Percentiles rank a stretch among this genome's conserved stretches.
These are phyloP conservation scores for Aegle marmelos DNA, from an alignment of 345 rosid genomes.

Conservation along the genomic window DNA sequence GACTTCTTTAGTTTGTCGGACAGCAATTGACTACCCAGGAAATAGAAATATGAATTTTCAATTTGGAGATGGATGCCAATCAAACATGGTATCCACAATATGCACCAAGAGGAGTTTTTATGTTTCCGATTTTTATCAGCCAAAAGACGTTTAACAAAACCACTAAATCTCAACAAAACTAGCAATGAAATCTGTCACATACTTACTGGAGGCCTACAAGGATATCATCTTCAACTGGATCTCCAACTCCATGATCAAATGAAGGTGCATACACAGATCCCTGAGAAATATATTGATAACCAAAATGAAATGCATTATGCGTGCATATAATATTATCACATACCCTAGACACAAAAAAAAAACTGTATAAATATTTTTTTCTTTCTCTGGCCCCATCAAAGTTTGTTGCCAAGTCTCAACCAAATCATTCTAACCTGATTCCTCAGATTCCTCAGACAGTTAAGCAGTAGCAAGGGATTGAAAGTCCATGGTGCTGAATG, in stretches of 20 bases:
- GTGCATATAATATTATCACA: constrained; percentile 3
- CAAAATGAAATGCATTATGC: constrained; percentile 16
- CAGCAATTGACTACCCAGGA: neutral
- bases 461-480: constrained; percentile 54
- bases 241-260: constrained; percentile 92
- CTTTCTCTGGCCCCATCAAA: neutral
- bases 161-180: neutral
- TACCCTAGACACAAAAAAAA: neutral
- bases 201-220: constrained; percentile 85
- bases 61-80: neutral
- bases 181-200: neutral
- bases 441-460: constrained; percentile 69
- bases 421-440: constrained; percentile 51
- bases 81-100: neutral
- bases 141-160: neutral
- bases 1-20: neutral
- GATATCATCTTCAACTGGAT: constrained; percentile 88
- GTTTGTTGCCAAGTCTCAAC: constrained; percentile 2
- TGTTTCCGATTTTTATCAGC: neutral
- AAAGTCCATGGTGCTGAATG: constrained; percentile 95
- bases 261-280: constrained; percentile 86
- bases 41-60: neutral
- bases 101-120: neutral
- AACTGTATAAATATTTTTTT: neutral
- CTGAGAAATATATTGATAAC: constrained; percentile 33